phyloP scores from a whole-genome alignment of 2,329 filamentous ascomycete species.

The Ilyonectria mors-panacis region DNA sequence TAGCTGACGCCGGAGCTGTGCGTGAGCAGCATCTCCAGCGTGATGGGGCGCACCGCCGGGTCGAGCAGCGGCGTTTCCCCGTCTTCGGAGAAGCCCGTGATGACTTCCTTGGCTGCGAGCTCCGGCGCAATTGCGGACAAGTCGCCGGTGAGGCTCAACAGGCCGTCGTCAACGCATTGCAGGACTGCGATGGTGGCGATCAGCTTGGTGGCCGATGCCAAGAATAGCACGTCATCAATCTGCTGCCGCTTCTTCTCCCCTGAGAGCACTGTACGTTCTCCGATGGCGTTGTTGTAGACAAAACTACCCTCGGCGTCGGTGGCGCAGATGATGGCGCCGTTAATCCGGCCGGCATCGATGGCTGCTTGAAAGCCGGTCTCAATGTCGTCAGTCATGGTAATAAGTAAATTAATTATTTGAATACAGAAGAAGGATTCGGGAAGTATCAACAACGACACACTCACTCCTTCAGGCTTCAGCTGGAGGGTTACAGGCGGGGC shows the following conservation, averaged over 20 bases:
- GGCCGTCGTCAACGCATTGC: conserved; percentile 68
- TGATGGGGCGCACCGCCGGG: conserved; percentile 57
- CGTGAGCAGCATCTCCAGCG: conserved; percentile 65
- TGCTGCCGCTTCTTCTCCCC: conserved; percentile 56
- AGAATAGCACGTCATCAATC: conserved; percentile 54
- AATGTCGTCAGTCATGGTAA: conserved; percentile 49
- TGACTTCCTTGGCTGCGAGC: conserved; percentile 61
- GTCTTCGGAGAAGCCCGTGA: conserved; percentile 62
- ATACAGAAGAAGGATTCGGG: too few species aligned
- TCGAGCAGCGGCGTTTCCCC: conserved; percentile 56
- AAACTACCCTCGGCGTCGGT: conserved; percentile 57
- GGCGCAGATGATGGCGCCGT: conserved; percentile 60
- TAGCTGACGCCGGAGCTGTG: conserved; percentile 67
- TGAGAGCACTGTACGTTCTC: conserved; percentile 57
- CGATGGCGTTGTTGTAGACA: conserved; percentile 57
- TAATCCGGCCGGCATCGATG: conserved; percentile 60
- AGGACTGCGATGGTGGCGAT: conserved; percentile 66
- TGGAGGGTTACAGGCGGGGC: too few species aligned
- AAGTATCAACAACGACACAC: too few species aligned
- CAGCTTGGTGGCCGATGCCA: conserved; percentile 61
- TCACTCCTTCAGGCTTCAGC: too few species aligned
- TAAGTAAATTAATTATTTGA: too few species aligned
- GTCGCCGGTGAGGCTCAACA: conserved; percentile 62
- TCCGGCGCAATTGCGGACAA: conserved; percentile 63
- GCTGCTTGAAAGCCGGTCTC: conserved; percentile 57